Percentiles rank a stretch among this genome's conserved stretches.
Conservation (phyloP, 305 asterid species). For the Withania somnifera region DNA sequence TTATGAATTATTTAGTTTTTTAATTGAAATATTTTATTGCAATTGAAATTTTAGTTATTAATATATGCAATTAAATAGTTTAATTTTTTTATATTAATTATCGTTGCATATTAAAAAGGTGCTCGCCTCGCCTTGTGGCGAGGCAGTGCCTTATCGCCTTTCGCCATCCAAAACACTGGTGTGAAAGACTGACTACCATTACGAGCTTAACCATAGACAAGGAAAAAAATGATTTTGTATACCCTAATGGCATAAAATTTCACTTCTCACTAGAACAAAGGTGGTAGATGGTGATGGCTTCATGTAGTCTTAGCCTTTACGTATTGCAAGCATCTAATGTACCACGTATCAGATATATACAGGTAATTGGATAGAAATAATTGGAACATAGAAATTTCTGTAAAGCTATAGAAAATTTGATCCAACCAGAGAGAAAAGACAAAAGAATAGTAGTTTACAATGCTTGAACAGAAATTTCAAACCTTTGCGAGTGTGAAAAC, state of each 20-base stretch:
- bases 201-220: background rate
- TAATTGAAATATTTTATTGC: too few relatives aligned
- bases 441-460: background rate
- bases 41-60: too few relatives aligned
- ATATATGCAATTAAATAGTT: too few relatives aligned
- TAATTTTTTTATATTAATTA: too few relatives aligned
- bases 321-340: background rate
- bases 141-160: too few relatives aligned
- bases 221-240: background rate
- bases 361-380: background rate
- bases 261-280: background rate
- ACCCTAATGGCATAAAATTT: background rate
- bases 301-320: background rate
- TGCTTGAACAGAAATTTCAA: background rate
- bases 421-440: background rate
- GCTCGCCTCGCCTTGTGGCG: too few relatives aligned
- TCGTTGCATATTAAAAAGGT: too few relatives aligned
- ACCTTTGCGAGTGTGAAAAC: slow-evolving; percentile 91
- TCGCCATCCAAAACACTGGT: too few relatives aligned
- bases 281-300: background rate
- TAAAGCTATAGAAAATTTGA: background rate
- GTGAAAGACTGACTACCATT: background rate
- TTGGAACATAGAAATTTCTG: background rate
- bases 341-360: background rate
- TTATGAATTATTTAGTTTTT: too few relatives aligned